Percentiles rank a stretch among this genome's conserved stretches.
Conservation (phyloP, 148 eudicot genomes). For the Agrostemma githago region DNA sequence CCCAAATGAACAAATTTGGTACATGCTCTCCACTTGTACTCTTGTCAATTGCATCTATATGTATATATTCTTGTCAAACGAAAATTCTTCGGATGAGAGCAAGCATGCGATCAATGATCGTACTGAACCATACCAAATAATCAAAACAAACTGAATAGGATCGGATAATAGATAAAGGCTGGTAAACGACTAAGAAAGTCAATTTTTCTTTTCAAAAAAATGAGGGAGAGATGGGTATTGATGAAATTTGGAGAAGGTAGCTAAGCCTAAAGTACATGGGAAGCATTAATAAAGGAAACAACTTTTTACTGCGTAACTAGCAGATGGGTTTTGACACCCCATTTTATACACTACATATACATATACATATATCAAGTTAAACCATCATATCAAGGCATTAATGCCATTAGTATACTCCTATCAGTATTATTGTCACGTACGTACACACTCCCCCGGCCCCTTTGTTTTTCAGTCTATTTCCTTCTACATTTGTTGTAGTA, state of each 20-base stretch:
- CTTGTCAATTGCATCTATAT: too few relatives aligned
- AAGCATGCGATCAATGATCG: too few relatives aligned
- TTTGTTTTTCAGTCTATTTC: not conserved
- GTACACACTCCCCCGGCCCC: not conserved
- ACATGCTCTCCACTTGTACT: too few relatives aligned
- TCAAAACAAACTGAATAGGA: too few relatives aligned
- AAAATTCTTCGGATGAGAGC: too few relatives aligned
- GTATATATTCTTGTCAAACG: too few relatives aligned
- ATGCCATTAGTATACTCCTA: not conserved
- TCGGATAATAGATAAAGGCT: too few relatives aligned
- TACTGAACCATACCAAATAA: too few relatives aligned
- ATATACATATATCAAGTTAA: too few relatives aligned
- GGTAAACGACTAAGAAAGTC: too few relatives aligned
- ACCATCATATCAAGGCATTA: not conserved
- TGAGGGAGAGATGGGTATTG: not conserved
- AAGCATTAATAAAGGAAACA: conserved; percentile 8
- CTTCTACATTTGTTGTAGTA: not conserved
- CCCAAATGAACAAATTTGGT: too few relatives aligned
- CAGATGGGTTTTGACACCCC: conserved; percentile 4
- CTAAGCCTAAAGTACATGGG: conserved; percentile 9
- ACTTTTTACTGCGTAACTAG: conserved; percentile 19
- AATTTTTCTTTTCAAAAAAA: not conserved
- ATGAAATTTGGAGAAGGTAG: not conserved
- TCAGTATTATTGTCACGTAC: not conserved
- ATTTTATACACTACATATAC: not conserved